Base-by-base conservation (phyloP, 257 asterid species). In the Plantago elongata region DNA sequence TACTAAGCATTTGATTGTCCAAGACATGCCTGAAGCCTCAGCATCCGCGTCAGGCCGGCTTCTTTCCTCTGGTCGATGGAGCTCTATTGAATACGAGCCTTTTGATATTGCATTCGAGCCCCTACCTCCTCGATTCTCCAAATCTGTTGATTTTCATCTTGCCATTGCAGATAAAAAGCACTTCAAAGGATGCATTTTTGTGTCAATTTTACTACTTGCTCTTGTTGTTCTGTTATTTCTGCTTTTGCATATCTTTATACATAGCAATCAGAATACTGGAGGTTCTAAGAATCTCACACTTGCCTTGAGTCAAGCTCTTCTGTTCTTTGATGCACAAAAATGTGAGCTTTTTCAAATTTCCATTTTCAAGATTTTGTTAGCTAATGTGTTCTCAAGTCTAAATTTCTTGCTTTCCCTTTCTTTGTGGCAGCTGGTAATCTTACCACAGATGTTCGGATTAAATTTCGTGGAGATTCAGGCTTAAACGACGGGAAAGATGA, bases 321-420 rank as follows among this genome's bases (percentile, higher is more conserved):
- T 74, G 63, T 76, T 84, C 77, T 84, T 81, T 47, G 87, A 84
- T 77, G 87, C 83, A 43, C 85, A 84, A 0, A 84, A 78, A 34
- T 84, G 83, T 84, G 74, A 8, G 8, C 40, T 34, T 48, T 37
- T 2, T 14, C 22, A 16, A 22, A 11, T 40, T 13, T 59, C 38
- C 3, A 15, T 13, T 62, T 34, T 17, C 10, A 9, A 17, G 50
- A 50, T 14, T 34, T 4, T 34, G 0, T 5, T 7, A 34, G 40
- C 40, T 34, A 34, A 34, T 34, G 40, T 34, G 40, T 34, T 34
- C 11, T 43, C 17, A 17, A 13, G 14, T 5, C 42, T 68, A 58
- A 10, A 14, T 43, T 37, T 22, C 38, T 48, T 5, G 57, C 15
- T 44, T 58, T 29, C 5, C 9, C 22, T 40, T 40, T 42, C 56